Base-by-base conservation (phyloP, 2,329 filamentous ascomycete species). In the Botrytis pseudocinerea region DNA sequence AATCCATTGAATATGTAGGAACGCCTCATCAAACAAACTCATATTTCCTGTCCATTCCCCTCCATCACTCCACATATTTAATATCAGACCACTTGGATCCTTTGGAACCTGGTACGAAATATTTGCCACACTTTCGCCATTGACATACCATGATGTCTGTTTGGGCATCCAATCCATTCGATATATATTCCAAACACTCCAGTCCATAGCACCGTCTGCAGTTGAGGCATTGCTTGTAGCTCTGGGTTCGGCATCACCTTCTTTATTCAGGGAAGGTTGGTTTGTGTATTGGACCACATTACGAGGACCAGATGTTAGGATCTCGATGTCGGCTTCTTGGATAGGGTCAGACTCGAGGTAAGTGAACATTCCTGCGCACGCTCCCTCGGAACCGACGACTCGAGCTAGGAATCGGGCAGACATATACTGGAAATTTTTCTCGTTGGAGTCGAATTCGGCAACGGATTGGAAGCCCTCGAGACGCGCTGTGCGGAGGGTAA, bases 21-120 rank as follows among this genome's bases (percentile, higher is more conserved):
- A 78, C 1, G 80, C 79, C 51, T 78, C 73, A 32, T 79, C 78
- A 59, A 62, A 75, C 16, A 73, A 16, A 32, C 61, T 74, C 79
- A 80, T 80, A 51, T 79, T 78, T 9, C 79, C 79, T 20, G 79
- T 78, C 79, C 79, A 80, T 14, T 74, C 65, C 0, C 79, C 78
- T 0, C 79, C 79, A 76, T 80, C 76, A 69, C 77, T 77, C 79
- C 79, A 80, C 78, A 80, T 80, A 75, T 80, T 80, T 3, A 80
- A 14, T 35, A 80, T 77, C 61, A 81, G 62, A 2, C 76, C 74
- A 2, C 76, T 73, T 1, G 79, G 80, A 59, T 75, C 71, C 44
- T 74, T 75, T 0, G 79, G 80, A 5, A 73, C 75, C 44, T 80
- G 79, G 62, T 76, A 79, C 28, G 71, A 74, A 22, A 80, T 79